A percentile compares a stretch with the other conserved stretches of the same genome.
Conservation (phyloP, 83 land plant genomes). For the Thuja plicata region DNA sequence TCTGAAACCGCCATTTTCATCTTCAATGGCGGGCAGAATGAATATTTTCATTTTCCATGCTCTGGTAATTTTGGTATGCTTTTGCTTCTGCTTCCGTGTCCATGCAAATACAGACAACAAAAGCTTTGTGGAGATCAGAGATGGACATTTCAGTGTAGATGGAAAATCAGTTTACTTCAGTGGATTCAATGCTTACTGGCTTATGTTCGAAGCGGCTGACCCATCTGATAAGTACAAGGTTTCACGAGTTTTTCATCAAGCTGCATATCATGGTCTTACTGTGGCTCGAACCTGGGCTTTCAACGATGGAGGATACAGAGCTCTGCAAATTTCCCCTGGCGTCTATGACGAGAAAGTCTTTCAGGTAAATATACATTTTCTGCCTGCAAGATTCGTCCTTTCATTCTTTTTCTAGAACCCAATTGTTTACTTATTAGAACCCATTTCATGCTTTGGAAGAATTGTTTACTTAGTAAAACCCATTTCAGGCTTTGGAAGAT, state of each 20-base stretch:
- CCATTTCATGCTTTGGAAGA: slow-evolving; percentile 57
- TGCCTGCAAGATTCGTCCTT: too few species aligned
- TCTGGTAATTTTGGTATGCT: neutral
- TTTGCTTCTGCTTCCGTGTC: neutral
- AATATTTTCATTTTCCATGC: too few species aligned
- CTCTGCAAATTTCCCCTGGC: slow-evolving; percentile 57
- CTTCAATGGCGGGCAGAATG: too few species aligned
- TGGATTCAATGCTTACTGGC: slow-evolving; percentile 73
- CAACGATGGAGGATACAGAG: slow-evolving; percentile 45
- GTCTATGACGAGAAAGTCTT: slow-evolving; percentile 54
- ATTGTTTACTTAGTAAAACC: too few species aligned
- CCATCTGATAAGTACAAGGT: slow-evolving; percentile 36
- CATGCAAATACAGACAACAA: slow-evolving; percentile 11
- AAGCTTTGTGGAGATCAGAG: slow-evolving; percentile 24
- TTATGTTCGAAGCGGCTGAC: slow-evolving; percentile 48
- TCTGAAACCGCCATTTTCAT: too few species aligned
- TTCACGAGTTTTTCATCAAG: slow-evolving; percentile 40
- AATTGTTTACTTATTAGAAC: too few species aligned
- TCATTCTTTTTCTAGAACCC: too few species aligned
- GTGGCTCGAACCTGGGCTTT: slow-evolving; percentile 78
- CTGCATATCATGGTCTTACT: slow-evolving; percentile 40
- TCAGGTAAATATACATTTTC: slow-evolving; percentile 20
- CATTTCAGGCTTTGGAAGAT: slow-evolving; percentile 58
- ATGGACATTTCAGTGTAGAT: slow-evolving; percentile 37
- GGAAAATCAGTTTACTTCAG: slow-evolving; percentile 45